Conservation (phyloP, 257 asterid genomes). For the Gynochthodes officinalis region DNA sequence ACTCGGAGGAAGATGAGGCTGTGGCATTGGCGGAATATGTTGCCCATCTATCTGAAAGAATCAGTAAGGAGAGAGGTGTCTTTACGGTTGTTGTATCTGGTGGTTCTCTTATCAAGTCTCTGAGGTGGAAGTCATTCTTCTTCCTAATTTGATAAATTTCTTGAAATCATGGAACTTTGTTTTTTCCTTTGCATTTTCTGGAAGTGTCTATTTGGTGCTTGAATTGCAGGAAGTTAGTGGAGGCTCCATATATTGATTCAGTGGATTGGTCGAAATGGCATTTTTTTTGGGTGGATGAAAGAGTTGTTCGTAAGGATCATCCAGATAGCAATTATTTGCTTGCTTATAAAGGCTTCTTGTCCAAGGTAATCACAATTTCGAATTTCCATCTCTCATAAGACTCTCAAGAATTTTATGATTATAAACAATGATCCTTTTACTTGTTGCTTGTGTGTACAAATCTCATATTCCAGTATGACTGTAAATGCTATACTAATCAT, state of each 20-base stretch:
- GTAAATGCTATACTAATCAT: background rate
- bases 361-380: slow-evolving; percentile 50
- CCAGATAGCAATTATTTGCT: slow-evolving; percentile 90
- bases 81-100: slow-evolving; percentile 90
- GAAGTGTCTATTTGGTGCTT: slow-evolving; percentile 19
- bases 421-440: background rate
- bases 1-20: background rate
- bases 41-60: slow-evolving; percentile 43
- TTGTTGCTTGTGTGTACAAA: background rate
- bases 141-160: background rate
- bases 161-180: background rate
- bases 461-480: background rate
- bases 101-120: slow-evolving; percentile 80
- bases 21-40: slow-evolving; percentile 54
- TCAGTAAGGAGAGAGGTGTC: slow-evolving; percentile 42
- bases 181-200: background rate
- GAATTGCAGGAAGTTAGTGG: slow-evolving; percentile 64
- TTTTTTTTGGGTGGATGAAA: slow-evolving; percentile 91
- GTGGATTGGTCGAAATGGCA: slow-evolving; percentile 94
- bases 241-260: slow-evolving; percentile 64
- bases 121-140: slow-evolving; percentile 39
- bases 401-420: background rate
- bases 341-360: slow-evolving; percentile 65
- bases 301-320: slow-evolving; percentile 89
- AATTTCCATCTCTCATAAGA: background rate